Percentiles rank a stretch among this genome's conserved stretches.
Evolutionary conservation across 352 stramenopile genomes (phyloP).

Genomic region (Plasmopara muralis): DNA sequence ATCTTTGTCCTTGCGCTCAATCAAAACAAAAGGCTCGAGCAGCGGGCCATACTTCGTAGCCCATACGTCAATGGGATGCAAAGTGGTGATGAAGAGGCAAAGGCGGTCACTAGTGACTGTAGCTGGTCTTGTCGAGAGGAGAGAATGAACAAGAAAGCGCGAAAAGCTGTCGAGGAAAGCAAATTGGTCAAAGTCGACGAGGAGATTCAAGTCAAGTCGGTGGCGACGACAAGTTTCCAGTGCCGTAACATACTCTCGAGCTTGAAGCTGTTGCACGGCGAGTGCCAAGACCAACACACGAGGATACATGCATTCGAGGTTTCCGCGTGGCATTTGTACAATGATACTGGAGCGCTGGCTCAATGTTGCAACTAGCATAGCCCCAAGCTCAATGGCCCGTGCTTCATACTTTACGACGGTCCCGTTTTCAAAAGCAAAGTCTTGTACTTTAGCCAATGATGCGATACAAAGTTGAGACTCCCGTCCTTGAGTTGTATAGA

Average conservation of each 20-base stretch:
- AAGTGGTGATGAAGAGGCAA: constrained; percentile 68
- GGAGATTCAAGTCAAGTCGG: constrained; percentile 69
- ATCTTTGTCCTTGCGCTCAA: constrained; percentile 4
- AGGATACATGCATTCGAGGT: constrained; percentile 61
- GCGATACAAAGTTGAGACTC: constrained; percentile 47
- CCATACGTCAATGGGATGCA: constrained; percentile 66
- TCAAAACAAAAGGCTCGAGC: constrained; percentile 25
- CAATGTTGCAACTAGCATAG: constrained; percentile 50
- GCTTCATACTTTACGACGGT: constrained; percentile 22
- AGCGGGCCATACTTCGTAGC: constrained; percentile 51
- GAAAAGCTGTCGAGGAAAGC: constrained; percentile 36
- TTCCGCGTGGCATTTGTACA: constrained; percentile 71
- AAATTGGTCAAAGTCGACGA: constrained; percentile 54
- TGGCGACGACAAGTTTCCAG: constrained; percentile 72
- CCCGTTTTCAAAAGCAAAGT: not conserved
- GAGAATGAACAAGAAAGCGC: constrained; percentile 23
- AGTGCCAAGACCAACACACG: constrained; percentile 54
- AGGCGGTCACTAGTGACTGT: constrained; percentile 51
- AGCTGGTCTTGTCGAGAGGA: constrained; percentile 25
- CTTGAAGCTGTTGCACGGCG: constrained; percentile 33
- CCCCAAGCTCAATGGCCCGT: constrained; percentile 56
- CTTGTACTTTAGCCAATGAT: constrained; percentile 21
- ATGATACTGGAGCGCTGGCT: constrained; percentile 48
- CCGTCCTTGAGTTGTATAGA: constrained; percentile 62
- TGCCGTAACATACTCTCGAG: constrained; percentile 35